A percentile compares a stretch with the other conserved stretches of the same genome.
Conservation (phyloP, 225 moss, liverwort and hornwort genomes). For the Sphagnum contortum region DNA sequence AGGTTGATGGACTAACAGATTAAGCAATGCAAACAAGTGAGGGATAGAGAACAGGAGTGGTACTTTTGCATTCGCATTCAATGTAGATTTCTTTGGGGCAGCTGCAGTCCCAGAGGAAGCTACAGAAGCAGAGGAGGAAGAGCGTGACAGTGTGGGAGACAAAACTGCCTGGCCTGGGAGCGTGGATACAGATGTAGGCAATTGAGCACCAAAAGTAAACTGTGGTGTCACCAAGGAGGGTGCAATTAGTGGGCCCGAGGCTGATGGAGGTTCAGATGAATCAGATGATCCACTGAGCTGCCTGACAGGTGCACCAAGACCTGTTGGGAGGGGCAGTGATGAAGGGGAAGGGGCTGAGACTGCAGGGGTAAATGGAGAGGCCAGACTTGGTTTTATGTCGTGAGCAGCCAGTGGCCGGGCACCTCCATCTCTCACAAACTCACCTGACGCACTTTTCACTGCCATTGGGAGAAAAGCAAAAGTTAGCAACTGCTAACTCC, state of each 20-base stretch:
- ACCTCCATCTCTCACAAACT: slow-evolving; percentile 25
- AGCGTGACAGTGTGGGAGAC: slow-evolving; percentile 24
- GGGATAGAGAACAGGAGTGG: neutral
- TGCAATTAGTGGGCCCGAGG: neutral
- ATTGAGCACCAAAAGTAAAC: slow-evolving; percentile 9
- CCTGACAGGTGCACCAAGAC: slow-evolving; percentile 1
- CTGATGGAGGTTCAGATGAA: slow-evolving; percentile 3
- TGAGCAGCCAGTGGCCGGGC: slow-evolving; percentile 15
- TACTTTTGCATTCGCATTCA: slow-evolving; percentile 76
- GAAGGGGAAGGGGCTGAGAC: neutral
- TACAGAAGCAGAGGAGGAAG: slow-evolving; percentile 54
- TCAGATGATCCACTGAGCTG: neutral
- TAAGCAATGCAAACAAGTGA: neutral
- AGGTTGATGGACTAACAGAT: neutral
- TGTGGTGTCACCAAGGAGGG: slow-evolving; percentile 3
- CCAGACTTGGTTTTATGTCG: slow-evolving; percentile 24
- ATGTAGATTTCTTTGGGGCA: slow-evolving; percentile 41
- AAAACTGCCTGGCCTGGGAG: slow-evolving; percentile 6
- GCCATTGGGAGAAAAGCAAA: slow-evolving; percentile 1
- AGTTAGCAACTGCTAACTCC: too few species aligned
- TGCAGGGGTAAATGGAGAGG: slow-evolving; percentile 20
- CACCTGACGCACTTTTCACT: slow-evolving; percentile 30
- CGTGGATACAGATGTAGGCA: slow-evolving; percentile 10
- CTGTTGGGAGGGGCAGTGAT: slow-evolving; percentile 1
- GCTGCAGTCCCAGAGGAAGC: slow-evolving; percentile 19